Evolutionary conservation across 371 early-diverging fungal genomes (phyloP).

Genomic region (Nematocida sp.): DNA sequence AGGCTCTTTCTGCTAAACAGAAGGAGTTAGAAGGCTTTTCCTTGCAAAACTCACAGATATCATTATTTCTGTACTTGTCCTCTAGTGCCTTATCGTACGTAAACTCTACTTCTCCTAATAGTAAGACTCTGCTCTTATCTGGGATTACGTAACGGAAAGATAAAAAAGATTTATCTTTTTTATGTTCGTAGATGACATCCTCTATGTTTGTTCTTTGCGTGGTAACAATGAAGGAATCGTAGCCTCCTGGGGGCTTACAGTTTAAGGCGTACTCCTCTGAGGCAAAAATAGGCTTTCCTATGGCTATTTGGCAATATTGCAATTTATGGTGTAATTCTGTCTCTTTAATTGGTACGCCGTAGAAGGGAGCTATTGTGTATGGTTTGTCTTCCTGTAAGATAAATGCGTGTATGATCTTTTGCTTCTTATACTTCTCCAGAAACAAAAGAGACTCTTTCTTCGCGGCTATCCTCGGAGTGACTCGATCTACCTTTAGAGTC

Average conservation of each 20-base stretch:
- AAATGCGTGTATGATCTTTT: slow-evolving; percentile 57
- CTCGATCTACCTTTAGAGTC: slow-evolving; percentile 52
- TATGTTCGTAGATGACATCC: slow-evolving; percentile 7
- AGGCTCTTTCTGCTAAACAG: slow-evolving; percentile 67
- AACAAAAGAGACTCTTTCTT: slow-evolving; percentile 48
- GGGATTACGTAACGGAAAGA: slow-evolving; percentile 61
- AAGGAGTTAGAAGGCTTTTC: slow-evolving; percentile 54
- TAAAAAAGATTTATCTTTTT: not conserved
- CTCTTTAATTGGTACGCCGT: slow-evolving; percentile 57
- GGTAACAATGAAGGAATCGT: slow-evolving; percentile 60
- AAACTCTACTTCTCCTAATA: slow-evolving; percentile 65
- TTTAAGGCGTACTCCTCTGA: slow-evolving; percentile 60
- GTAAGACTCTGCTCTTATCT: slow-evolving; percentile 60
- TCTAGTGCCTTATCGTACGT: slow-evolving; percentile 66
- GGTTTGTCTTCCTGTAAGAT: not conserved
- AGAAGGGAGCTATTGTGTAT: slow-evolving; percentile 52
- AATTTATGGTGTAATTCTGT: slow-evolving; percentile 60
- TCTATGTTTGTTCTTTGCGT: slow-evolving; percentile 4
- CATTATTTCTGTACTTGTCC: slow-evolving; percentile 48
- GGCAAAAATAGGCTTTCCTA: slow-evolving; percentile 64
- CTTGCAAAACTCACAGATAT: slow-evolving; percentile 64
- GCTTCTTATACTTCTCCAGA: slow-evolving; percentile 58
- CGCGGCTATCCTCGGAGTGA: slow-evolving; percentile 40
- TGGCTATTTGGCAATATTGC: slow-evolving; percentile 64
- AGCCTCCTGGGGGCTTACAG: slow-evolving; percentile 57